Evolutionary conservation across 805 yeast genomes (phyloP), one percentile per base, ranked within the genome.

Genomic region (Metschnikowia arizonensis): DNA sequence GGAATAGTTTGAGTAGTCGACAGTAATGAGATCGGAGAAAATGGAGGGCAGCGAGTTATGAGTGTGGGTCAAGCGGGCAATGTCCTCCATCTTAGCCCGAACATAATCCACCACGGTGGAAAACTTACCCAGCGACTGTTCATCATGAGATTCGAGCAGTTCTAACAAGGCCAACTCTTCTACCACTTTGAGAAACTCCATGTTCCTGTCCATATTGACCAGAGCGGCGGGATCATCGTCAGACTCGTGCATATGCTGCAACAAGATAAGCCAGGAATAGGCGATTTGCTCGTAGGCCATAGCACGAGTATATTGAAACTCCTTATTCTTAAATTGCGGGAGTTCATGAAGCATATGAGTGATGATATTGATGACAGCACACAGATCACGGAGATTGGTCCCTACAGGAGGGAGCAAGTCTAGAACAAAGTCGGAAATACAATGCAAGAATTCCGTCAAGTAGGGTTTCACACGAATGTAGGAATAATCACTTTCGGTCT

Each of bases 401-500:
- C 83, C 88, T 42, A 77, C 72, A 2, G 91, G 91, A 17, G 93
- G 89, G 49, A 88, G 66, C 54, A 82, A 83, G 54, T 77, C 79
- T 47, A 83, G 68, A 4, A 86, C 81, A 60, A 83, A 87, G 62
- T 88, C 96, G 14, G 85, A 78, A 44, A 88, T 67, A 18, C 87
- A 80, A 50, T 74, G 72, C 48, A 85, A 74, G 54, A 88, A 86
- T 53, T 85, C 93, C 47, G 77, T 77, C 50, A 86, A 74, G 47
- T 70, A 64, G 5, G 84, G 78, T 56, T 85, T 81, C 30, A 88
- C 85, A 46, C 96, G 72, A 46, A 85, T 64, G 60, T 79, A 88
- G 4, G 90, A 80, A 58, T 88, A 88, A 61, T 88, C 96, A 38
- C 85, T 78, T 30, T 76, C 71, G 8, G 75, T 71, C 54, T 85